Evolutionary conservation across 805 yeast genomes (phyloP), one percentile per base, ranked within the genome.

Genomic region (Tetrapisispora arboricola): DNA sequence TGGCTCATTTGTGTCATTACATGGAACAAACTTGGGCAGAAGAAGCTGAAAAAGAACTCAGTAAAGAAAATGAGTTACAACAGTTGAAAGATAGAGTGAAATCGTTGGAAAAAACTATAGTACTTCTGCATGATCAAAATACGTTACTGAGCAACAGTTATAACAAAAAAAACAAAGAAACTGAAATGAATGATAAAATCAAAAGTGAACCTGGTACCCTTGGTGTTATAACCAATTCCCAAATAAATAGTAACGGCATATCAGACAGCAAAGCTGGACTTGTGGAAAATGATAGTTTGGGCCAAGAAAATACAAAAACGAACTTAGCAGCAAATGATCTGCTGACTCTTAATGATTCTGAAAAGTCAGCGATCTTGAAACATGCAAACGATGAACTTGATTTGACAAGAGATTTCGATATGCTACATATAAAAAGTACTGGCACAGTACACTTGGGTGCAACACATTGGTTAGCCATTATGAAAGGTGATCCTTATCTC

Each of bases 21-120:
- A 63, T 75, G 48, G 78, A 73, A 45, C 80, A 78, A 32, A 63
- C 68, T n/a, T 75, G 80, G 80, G 79, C 80, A 56, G 49, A 61
- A 53, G 54, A 62, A 48, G 56, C 61, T 64, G 51, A 82, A 73
- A 55, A 65, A 60, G 44, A 73, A 67, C 42, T 65, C 57, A 53
- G 72, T 47, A 67, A 73, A 43, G 74, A 60, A 31, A 58, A 63
- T 10, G 75, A 70, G 47, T 53, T 66, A 41, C 63, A 70, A 46
- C 75, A 71, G 51, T 71, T 84, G 72, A 74, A 74, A 48, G 66
- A 65, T 15, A 74, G 79, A 46, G 71, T 80, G 3, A 65, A 66
- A 33, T 66, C 64, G 7, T 60, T 83, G 38, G 83, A 75, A 38
- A 63, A 62, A 17, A 71, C 72, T 15, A 27, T 34, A 4, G 38